These are phyloP conservation scores for Diplotaxis tenuifolia DNA, from an alignment of 345 rosid species.

Conservation along the genomic window DNA sequence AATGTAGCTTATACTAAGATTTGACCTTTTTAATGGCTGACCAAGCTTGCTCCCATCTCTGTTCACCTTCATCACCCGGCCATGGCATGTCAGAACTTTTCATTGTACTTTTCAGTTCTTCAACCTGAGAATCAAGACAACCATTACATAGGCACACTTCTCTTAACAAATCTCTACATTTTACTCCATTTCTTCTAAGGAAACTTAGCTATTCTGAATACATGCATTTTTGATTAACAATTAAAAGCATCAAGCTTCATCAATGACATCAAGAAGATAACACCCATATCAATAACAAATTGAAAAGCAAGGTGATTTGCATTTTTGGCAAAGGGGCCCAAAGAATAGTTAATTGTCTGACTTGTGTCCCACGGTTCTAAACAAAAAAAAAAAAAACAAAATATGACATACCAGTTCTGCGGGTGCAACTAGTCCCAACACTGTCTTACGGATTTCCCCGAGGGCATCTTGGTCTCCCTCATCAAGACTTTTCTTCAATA, in stretches of 20 bases:
- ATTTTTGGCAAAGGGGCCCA: too few relatives aligned
- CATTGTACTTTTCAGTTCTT: slow-evolving; percentile 83
- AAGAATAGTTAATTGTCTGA: slow-evolving; percentile 1
- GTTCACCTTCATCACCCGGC: slow-evolving; percentile 97
- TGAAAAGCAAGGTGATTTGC: too few relatives aligned
- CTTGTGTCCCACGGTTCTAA: slow-evolving; percentile 12
- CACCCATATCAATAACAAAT: too few relatives aligned
- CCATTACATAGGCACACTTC: slow-evolving; percentile 21
- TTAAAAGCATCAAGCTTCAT: slow-evolving; percentile 14
- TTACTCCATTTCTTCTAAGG: background rate
- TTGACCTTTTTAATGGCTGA: slow-evolving; percentile 85
- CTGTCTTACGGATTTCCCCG: slow-evolving; percentile 65
- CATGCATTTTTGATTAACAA: background rate
- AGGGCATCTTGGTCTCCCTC: slow-evolving; percentile 63
- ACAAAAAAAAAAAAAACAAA: slow-evolving; percentile 1
- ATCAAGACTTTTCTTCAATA: slow-evolving; percentile 60
- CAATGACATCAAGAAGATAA: background rate
- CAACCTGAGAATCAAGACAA: slow-evolving; percentile 52
- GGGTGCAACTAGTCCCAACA: slow-evolving; percentile 72
- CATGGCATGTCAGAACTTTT: slow-evolving; percentile 90
- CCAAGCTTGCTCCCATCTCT: slow-evolving; percentile 98
- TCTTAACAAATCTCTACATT: slow-evolving; percentile 8
- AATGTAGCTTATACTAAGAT: slow-evolving; percentile 6
- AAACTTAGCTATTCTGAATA: background rate
- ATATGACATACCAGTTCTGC: slow-evolving; percentile 59